Evolutionary conservation across 345 rosid species (phyloP), one percentile per base, ranked within the genome.

Genomic region (Sisymbrium irio): DNA sequence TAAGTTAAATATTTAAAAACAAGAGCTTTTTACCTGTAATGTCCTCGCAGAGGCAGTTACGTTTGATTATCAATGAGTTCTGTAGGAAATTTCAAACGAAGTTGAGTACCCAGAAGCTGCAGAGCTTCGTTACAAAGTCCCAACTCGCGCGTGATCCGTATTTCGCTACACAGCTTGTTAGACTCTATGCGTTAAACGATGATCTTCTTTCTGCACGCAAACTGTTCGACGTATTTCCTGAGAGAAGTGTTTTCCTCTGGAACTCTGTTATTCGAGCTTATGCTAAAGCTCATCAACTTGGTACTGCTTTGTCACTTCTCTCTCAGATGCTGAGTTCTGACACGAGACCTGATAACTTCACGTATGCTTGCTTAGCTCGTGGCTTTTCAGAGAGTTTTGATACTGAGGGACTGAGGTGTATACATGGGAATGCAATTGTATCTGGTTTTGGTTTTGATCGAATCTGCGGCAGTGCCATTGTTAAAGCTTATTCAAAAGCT

Each of bases 231-330:
- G 66, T 59, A 89, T 84, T 76, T 74, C 89, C 88, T 33, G 83
- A 79, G 7, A 82, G 86, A 76, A 92, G 92, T 49, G 84, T 94
- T 68, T 94, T 83, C 84, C 87, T 89, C 18, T 91, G 97, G 98
- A 89, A 89, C 77, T 82, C 96, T 67, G 78, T 87, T 11, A 84
- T 94, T 72, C 89, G 97, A 18, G 96, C 89, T 59, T 80, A 85
- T 39, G 96, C 97, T 1, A 82, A 78, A 76, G 77, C 72, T 13
- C 70, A 79, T 58, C 62, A 49, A n/a, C 81, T 84, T 42, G 22
- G 47, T 28, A 75, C 57, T 11, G 85, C 85, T 9, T 70, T 68
- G 0, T 80, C 75, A 0, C 77, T 89, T 28, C 89, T 85, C 51
- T 62, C 58, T 17, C 50, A 8, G 12, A 92, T 92, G 96, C 80